Evolutionary conservation across 2,329 filamentous ascomycete genomes (phyloP), one percentile per base, ranked within the genome.

Genomic region (Colletotrichum aenigma): DNA sequence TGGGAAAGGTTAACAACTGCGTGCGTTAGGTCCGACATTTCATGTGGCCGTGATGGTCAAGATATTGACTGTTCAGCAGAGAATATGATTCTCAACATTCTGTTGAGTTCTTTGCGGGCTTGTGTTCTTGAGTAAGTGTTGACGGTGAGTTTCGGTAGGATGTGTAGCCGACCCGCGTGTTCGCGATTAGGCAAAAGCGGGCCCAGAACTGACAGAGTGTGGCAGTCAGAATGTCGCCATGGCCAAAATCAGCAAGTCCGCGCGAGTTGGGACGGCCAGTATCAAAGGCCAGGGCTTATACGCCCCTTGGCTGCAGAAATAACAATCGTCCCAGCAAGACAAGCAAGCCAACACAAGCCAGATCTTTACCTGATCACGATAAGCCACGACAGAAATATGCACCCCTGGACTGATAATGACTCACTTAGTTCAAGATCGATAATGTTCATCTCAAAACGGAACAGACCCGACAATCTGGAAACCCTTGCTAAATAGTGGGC

Each of bases 1-100:
- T 1, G 18, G 18, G 4, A 3, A 18, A 43, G 8, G 38, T 0
- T 1, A 43, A 18, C 18, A n/a, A 9, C 18, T 43, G 0, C 38
- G 38, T n/a, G 18, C 9, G 18, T 48, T 12, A n/a, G 38, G 6
- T n/a, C 38, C 38, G 38, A 6, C 38, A 48, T 48, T n/a, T 12
- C 4, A n/a, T 3, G 9, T 43, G 9, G 0, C 0, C 18, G 9
- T 12, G 3, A 6, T n/a, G 9, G 18, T 12, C 38, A 43, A 43
- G 9, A 43, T 18, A 9, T n/a, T 10, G 16, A 18, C 38, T 10
- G 1, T n/a, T 43, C 0, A 43, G 7, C 36, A 8, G 1, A 0
- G 36, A 43, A 18, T 43, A 0, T 43, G 8, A 43, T 18, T 6
- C 36, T 18, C 36, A 18, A 4, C 4, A 18, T 9, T 18, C 36